phyloP scores from a whole-genome alignment of 2,329 filamentous ascomycete genomes.

The Colletotrichum sp. region DNA sequence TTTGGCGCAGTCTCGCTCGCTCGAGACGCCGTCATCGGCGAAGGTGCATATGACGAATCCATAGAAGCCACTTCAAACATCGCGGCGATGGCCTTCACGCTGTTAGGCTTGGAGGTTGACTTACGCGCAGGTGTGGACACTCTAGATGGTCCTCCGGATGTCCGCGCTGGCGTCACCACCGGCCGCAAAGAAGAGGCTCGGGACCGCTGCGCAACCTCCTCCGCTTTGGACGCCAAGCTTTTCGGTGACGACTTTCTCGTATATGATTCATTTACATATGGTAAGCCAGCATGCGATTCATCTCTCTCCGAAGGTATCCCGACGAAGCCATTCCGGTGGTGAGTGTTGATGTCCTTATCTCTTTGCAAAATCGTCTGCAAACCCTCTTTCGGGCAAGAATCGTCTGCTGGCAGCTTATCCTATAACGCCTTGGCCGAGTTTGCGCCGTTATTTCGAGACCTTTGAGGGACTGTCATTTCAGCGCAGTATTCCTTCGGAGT shows the following conservation, averaged over 20 bases:
- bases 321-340: neutral
- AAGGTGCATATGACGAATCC: constrained; percentile 24
- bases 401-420: neutral
- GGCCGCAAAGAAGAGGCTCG: neutral
- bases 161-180: neutral
- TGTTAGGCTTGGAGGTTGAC: constrained; percentile 31
- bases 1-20: neutral
- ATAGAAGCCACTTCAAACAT: constrained; percentile 49
- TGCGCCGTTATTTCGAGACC: neutral
- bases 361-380: neutral
- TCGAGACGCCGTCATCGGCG: constrained; percentile 1
- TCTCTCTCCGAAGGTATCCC: neutral
- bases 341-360: neutral
- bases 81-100: constrained; percentile 57
- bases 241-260: neutral
- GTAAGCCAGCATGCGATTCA: neutral
- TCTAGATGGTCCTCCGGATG: neutral
- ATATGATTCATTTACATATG: neutral
- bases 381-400: neutral
- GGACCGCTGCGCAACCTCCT: constrained; percentile 3
- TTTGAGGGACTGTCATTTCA: neutral
- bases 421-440: neutral
- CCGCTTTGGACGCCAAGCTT: constrained; percentile 6
- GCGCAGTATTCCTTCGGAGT: constrained; percentile 9
- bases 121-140: constrained; percentile 1